Evolutionary conservation across 1,284 basidiomycete genomes (phyloP).

Genomic region (Ceratorhiza oryzae-sativae): DNA sequence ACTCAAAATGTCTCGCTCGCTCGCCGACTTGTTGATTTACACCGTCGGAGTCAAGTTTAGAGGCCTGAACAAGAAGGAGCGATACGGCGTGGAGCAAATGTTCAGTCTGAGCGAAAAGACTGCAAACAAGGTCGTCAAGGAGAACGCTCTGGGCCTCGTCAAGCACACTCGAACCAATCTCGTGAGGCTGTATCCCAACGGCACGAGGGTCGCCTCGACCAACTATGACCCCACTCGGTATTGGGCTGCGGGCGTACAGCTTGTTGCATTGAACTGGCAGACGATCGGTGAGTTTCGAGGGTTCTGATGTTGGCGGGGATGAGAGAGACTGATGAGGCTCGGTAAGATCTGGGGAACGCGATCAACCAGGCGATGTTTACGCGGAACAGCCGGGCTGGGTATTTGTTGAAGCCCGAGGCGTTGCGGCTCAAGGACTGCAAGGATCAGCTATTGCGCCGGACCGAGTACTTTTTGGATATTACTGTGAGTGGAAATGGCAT

Average conservation of each 20-base stretch:
- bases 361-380: slow-evolving; percentile 96
- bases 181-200: slow-evolving; percentile 90
- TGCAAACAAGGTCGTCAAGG: slow-evolving; percentile 58
- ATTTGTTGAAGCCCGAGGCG: slow-evolving; percentile 87
- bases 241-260: slow-evolving; percentile 90
- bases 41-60: slow-evolving; percentile 95
- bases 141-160: slow-evolving; percentile 74
- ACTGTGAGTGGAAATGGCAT: slow-evolving; percentile 55
- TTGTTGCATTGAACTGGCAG: slow-evolving; percentile 99
- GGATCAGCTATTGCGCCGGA: slow-evolving; percentile 62
- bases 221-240: slow-evolving; percentile 92
- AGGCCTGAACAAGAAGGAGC: slow-evolving; percentile 89
- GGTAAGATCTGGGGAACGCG: slow-evolving; percentile 80
- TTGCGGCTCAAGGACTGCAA: slow-evolving; percentile 70
- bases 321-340: slow-evolving; percentile 1
- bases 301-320: background rate
- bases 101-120: slow-evolving; percentile 92
- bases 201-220: slow-evolving; percentile 78
- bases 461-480: slow-evolving; percentile 69
- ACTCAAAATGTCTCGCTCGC: slow-evolving; percentile 73
- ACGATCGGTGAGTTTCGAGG: slow-evolving; percentile 76
- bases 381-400: slow-evolving; percentile 84
- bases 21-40: slow-evolving; percentile 87
- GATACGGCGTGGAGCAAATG: slow-evolving; percentile 87
- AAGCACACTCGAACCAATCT: slow-evolving; percentile 89